Percentiles rank a stretch among this genome's conserved stretches.
Conservation (phyloP, 2,329 filamentous ascomycete species). For the Hypoxylon sp. region DNA sequence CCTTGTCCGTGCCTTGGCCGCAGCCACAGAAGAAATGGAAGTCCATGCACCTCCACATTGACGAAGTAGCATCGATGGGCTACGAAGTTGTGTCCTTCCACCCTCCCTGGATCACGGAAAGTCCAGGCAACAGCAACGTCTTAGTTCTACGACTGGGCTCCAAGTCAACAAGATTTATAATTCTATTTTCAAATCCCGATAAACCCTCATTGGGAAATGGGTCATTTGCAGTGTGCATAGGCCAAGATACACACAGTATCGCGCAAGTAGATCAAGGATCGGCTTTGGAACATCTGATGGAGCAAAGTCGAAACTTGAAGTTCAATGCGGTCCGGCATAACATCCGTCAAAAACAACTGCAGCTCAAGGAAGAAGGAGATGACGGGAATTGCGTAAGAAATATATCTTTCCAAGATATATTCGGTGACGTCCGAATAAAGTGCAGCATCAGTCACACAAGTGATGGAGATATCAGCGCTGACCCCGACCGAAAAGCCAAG, state of each 20-base stretch:
- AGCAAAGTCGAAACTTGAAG: conserved; percentile 12
- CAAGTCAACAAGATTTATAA: conserved; percentile 16
- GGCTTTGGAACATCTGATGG: conserved; percentile 27
- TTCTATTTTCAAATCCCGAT: conserved; percentile 17
- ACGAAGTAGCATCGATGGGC: conserved; percentile 13
- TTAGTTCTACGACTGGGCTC: conserved; percentile 20
- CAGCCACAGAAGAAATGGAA: conserved; percentile 12
- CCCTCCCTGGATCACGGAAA: conserved; percentile 25
- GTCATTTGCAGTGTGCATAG: conserved; percentile 28
- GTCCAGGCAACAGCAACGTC: conserved; percentile 3
- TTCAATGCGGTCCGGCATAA: conserved; percentile 23
- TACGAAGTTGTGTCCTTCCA: conserved; percentile 26
- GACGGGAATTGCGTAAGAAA: conserved; percentile 5
- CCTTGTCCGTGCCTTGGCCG: neutral
- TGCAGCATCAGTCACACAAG: conserved; percentile 9
- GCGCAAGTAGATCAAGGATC: conserved; percentile 15
- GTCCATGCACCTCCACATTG: conserved; percentile 17
- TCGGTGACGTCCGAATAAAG: conserved; percentile 24
- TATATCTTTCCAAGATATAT: conserved; percentile 27
- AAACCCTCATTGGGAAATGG: conserved; percentile 6
- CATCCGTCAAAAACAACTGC: conserved; percentile 8
- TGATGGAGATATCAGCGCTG: neutral
- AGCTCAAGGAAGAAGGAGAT: conserved; percentile 7
- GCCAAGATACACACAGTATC: neutral
- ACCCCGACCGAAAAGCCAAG: neutral